Evolutionary conservation across 2,329 filamentous ascomycete genomes (phyloP), one percentile per base, ranked within the genome.

Genomic region (Colletotrichum spaethianum): DNA sequence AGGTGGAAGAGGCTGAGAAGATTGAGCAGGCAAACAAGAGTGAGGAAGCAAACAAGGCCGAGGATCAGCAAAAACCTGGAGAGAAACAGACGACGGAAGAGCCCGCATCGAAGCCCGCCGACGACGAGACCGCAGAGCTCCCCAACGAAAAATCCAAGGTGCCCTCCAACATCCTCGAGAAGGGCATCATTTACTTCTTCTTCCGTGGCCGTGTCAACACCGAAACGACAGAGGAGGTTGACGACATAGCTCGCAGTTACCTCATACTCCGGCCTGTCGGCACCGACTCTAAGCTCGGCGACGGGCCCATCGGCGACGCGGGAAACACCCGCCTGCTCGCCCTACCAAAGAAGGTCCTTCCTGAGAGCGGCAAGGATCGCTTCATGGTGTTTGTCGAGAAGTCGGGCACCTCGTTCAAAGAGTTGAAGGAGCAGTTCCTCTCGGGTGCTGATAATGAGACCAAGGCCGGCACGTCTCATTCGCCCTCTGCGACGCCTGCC

Each of bases 131-230:
- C n/a, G 73, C 73, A 11, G 73, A 74, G 46, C 62, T 66, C 16
- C 53, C 73, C 9, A 57, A 72, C 23, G 44, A 68, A 28, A 63
- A 70, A 57, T 38, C 50, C 2, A 71, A 75, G 20, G 65, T 75
- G 16, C 72, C 73, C 16, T 75, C 87, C 0, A 87, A 77, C 61
- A 90, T 97, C 31, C 86, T 97, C 2, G 95, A 98, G 78, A 97
- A 96, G 78, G 95, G 95, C 4, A 89, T 96, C 76, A 91, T 98
- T 75, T 97, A 97, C 85, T 97, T 97, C 87, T 97, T 97, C 85
- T 92, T 93, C 77, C 92, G 95, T 23, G 91, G 91, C 9, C 91
- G 94, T 16, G 93, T 98, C 46, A 90, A 90, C 62, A 87, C 93
- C 33, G 89, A 94, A 5, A 87, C 93, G 8, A 92, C 94, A 0